Conservation (phyloP, 441 rosid genomes). For the Sinapis alba region DNA sequence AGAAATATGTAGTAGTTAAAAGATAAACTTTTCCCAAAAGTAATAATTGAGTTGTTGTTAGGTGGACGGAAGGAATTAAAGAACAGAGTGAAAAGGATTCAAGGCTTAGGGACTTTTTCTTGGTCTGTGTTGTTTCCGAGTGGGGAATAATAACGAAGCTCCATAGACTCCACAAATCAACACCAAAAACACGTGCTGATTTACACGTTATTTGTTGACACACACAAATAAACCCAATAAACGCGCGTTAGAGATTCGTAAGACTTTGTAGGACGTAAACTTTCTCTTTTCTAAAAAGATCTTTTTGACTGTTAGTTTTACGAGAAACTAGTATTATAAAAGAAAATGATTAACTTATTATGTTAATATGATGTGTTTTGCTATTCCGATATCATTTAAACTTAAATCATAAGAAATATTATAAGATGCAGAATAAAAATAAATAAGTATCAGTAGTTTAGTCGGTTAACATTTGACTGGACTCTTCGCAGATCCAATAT, state of each 20-base stretch:
- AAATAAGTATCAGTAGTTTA: neutral
- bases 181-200: slow-evolving; percentile 17
- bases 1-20: neutral
- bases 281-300: no score
- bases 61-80: neutral
- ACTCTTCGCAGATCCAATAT: neutral
- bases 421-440: no score
- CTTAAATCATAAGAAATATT: no score
- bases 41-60: neutral
- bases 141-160: neutral
- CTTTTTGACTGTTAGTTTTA: no score
- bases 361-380: no score
- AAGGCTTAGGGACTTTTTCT: neutral
- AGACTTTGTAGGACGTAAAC: neutral
- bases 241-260: neutral
- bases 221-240: neutral
- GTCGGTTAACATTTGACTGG: neutral
- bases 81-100: neutral
- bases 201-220: neutral
- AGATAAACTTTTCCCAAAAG: neutral
- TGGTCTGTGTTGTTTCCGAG: slow-evolving; percentile 12
- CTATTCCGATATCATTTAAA: no score
- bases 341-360: no score
- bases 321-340: no score
- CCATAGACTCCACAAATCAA: neutral